Evolutionary conservation across 805 yeast species (phyloP).

Genomic region (Metschnikowia cerradonensis): DNA sequence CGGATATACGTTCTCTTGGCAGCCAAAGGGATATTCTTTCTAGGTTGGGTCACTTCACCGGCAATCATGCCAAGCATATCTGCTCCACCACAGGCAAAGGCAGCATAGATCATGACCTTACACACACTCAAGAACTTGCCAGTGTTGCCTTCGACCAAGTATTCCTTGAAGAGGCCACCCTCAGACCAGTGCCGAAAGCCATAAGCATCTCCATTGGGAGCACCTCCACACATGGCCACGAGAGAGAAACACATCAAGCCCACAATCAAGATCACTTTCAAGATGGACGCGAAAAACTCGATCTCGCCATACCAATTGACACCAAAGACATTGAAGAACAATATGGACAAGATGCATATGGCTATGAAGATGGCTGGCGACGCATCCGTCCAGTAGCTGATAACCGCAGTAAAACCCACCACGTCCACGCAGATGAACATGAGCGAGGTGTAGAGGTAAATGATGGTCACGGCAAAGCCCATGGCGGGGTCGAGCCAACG

Average conservation of each 20-base stretch:
- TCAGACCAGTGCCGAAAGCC: conserved; percentile 35
- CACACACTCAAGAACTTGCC: conserved; percentile 64
- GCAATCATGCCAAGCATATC: conserved; percentile 31
- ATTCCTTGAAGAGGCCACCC: conserved; percentile 30
- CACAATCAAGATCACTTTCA: conserved; percentile 24
- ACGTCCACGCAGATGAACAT: conserved; percentile 34
- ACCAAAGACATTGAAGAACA: conserved; percentile 27
- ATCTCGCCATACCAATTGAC: conserved; percentile 22
- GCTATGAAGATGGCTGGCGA: conserved; percentile 32
- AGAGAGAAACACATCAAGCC: conserved; percentile 38
- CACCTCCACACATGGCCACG: conserved; percentile 37
- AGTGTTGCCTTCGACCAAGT: conserved; percentile 42
- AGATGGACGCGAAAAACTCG: conserved; percentile 21
- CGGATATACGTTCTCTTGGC: conserved; percentile 33
- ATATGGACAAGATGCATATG: conserved; percentile 23
- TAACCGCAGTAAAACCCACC: conserved; percentile 29
- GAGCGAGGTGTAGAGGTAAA: conserved; percentile 31
- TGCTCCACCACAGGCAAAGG: conserved; percentile 58
- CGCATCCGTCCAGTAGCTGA: conserved; percentile 29
- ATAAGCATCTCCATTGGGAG: conserved; percentile 31
- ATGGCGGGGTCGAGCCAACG: conserved; percentile 35
- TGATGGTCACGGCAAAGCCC: conserved; percentile 32
- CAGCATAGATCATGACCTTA: conserved; percentile 60
- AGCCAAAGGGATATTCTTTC: conserved; percentile 32
- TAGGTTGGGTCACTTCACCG: conserved; percentile 44